Evolutionary conservation across 768 basidiomycete species (phyloP).

Genomic region (Cystofilobasidium capitatum): DNA sequence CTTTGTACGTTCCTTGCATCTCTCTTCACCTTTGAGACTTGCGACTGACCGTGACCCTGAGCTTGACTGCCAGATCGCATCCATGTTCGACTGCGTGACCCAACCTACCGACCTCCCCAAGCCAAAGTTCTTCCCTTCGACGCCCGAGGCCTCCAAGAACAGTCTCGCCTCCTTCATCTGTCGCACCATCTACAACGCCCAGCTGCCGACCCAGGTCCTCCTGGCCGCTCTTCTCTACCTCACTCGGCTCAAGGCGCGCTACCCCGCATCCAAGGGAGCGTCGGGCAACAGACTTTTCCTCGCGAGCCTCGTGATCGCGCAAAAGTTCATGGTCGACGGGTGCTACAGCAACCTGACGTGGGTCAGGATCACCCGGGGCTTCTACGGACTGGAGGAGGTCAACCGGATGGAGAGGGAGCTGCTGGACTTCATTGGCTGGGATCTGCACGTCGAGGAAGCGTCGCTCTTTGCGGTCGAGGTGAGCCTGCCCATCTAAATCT

Average conservation of each 20-base stretch:
- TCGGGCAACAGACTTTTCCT: neutral
- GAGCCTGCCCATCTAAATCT: neutral
- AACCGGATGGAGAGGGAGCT: neutral
- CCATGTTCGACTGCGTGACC: neutral
- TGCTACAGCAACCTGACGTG: neutral
- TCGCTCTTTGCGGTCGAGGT: neutral
- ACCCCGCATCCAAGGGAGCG: neutral
- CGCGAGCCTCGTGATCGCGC: neutral
- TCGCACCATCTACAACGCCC: neutral
- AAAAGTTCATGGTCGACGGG: neutral
- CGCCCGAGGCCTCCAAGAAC: neutral
- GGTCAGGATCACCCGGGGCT: neutral
- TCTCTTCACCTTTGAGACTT: neutral
- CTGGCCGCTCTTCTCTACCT: conserved; percentile 2
- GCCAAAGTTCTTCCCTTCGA: neutral
- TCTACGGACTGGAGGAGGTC: neutral
- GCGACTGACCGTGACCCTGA: no score
- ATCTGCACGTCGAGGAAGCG: neutral
- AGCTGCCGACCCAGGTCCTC: neutral
- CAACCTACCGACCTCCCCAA: neutral
- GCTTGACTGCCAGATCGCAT: neutral
- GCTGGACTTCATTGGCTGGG: neutral
- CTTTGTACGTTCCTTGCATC: neutral
- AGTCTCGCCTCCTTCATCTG: neutral
- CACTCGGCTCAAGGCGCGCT: neutral